Percentiles rank a stretch among this genome's conserved stretches.
Conservation (phyloP, 148 eudicot genomes). For the Camellia granthamiana region DNA sequence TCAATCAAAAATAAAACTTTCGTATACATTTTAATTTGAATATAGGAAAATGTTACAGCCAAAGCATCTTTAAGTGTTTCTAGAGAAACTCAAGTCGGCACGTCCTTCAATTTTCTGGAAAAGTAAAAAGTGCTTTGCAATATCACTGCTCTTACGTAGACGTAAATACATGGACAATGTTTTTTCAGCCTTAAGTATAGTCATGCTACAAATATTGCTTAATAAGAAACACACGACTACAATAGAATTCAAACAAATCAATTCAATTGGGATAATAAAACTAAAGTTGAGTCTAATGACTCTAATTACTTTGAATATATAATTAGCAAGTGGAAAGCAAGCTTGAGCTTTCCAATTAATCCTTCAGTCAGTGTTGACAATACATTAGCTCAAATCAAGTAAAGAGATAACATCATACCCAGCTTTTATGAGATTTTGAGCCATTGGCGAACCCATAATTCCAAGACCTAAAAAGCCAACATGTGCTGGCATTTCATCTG, state of each 20-base stretch:
- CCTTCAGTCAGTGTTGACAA: neutral
- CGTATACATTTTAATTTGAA: neutral
- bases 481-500: slow-evolving; percentile 58
- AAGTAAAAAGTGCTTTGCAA: neutral
- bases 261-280: neutral
- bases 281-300: neutral
- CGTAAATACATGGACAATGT: neutral
- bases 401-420: slow-evolving; percentile 46
- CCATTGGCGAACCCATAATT: slow-evolving; percentile 98
- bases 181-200: neutral
- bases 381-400: slow-evolving; percentile 1
- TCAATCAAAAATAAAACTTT: neutral
- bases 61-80: neutral
- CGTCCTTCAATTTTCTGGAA: neutral
- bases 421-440: slow-evolving; percentile 82
- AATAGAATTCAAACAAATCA: neutral
- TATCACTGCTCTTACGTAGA: neutral
- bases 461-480: slow-evolving; percentile 95
- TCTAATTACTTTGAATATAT: neutral
- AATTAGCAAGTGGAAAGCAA: slow-evolving; percentile 1
- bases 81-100: neutral
- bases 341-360: neutral
- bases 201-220: neutral
- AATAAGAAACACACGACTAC: neutral
- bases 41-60: neutral